Percentiles rank a stretch among this genome's conserved stretches.
phyloP scores from a whole-genome alignment of 495 filamentous ascomycete species.

The Tuber calosporum region DNA sequence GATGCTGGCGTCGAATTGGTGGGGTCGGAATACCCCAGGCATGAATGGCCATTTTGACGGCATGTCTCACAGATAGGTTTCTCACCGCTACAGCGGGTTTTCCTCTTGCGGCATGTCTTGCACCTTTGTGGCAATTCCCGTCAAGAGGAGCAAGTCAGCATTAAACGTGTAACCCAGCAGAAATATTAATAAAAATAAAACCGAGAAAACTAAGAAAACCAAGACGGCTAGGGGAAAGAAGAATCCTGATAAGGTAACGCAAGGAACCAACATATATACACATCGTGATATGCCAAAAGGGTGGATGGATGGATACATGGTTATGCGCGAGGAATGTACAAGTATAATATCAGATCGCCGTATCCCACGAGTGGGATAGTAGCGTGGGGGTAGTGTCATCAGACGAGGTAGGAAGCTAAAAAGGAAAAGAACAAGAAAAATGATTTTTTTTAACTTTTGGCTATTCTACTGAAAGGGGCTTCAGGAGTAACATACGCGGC shows the following conservation, averaged over 20 bases:
- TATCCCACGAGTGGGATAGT: slow-evolving; percentile 10
- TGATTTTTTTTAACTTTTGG: slow-evolving; percentile 27
- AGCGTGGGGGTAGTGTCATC: slow-evolving; percentile 18
- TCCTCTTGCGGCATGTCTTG: slow-evolving; percentile 71
- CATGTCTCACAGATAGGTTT: slow-evolving; percentile 69
- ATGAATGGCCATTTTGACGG: slow-evolving; percentile 64
- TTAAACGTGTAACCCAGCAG: slow-evolving; percentile 24
- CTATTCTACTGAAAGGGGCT: slow-evolving; percentile 5
- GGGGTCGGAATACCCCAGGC: slow-evolving; percentile 55
- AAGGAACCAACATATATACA: slow-evolving; percentile 13
- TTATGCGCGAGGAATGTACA: slow-evolving; percentile 16
- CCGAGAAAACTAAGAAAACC: slow-evolving; percentile 14
- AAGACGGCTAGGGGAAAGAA: slow-evolving; percentile 13
- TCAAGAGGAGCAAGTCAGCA: slow-evolving; percentile 35
- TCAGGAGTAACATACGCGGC: slow-evolving; percentile 57
- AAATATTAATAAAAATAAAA: slow-evolving; percentile 13
- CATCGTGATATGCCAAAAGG: neutral
- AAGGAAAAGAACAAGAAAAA: slow-evolving; percentile 8
- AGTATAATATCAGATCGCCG: slow-evolving; percentile 26
- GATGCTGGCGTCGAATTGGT: slow-evolving; percentile 24
- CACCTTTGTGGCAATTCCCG: slow-evolving; percentile 49
- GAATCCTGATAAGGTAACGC: slow-evolving; percentile 8
- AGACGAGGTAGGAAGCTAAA: slow-evolving; percentile 28
- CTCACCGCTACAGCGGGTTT: slow-evolving; percentile 75
- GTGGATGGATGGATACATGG: slow-evolving; percentile 23